Conservation (phyloP, 2,329 filamentous ascomycete genomes). For the Apiospora kogelbergensis region DNA sequence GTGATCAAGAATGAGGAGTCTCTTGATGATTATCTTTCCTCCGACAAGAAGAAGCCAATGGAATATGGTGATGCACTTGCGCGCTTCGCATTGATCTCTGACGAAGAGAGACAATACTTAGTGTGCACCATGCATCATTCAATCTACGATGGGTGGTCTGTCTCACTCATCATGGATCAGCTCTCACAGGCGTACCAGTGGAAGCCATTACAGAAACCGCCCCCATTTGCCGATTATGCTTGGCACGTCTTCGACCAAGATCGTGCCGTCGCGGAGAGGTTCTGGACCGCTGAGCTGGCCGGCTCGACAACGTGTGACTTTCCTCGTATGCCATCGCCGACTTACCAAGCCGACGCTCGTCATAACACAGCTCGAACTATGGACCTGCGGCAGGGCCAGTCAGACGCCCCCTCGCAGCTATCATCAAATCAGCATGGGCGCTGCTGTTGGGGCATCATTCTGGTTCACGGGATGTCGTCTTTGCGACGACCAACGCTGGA, state of each 20-base stretch:
- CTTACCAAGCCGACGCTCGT: neutral
- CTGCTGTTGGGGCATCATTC: neutral
- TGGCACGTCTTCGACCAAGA: neutral
- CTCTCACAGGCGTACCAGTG: neutral
- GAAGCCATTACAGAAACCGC: neutral
- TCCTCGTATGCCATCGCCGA: neutral
- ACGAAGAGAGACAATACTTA: neutral
- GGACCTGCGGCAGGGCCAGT: neutral
- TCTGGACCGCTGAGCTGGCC: neutral
- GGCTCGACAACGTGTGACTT: neutral
- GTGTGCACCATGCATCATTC: neutral
- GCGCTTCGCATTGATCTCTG: neutral
- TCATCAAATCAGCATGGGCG: neutral
- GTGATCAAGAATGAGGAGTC: neutral
- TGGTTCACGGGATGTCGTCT: slow-evolving; percentile 21
- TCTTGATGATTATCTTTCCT: neutral
- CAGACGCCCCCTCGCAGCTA: neutral
- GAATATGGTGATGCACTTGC: neutral
- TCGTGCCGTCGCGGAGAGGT: neutral
- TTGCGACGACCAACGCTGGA: slow-evolving; percentile 40
- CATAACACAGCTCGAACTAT: neutral
- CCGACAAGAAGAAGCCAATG: neutral
- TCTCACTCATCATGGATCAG: neutral
- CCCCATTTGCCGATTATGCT: neutral
- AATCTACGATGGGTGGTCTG: neutral